Evolutionary conservation across 768 basidiomycete genomes (phyloP).

Genomic region (Auriscalpium microsporum): DNA sequence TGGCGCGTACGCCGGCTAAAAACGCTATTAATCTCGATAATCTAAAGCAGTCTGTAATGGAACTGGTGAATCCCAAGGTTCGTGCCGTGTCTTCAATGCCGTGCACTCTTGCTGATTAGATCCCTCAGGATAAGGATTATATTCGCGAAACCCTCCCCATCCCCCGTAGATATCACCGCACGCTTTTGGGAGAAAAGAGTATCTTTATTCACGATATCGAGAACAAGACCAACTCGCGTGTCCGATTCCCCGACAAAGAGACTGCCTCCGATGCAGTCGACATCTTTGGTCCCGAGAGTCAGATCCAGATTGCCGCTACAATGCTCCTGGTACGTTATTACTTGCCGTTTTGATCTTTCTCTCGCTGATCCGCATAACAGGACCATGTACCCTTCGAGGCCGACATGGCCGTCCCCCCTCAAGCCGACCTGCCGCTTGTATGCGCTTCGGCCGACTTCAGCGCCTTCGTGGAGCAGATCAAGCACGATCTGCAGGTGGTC

Average conservation of each 20-base stretch:
- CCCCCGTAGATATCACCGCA: slow-evolving; percentile 91
- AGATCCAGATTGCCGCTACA: slow-evolving; percentile 92
- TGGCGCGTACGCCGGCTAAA: slow-evolving; percentile 97
- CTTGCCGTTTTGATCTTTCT: not conserved
- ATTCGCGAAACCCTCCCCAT: slow-evolving; percentile 89
- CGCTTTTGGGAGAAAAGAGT: slow-evolving; percentile 88
- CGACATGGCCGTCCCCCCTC: slow-evolving; percentile 85
- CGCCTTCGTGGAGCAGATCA: slow-evolving; percentile 82
- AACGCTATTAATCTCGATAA: slow-evolving; percentile 93
- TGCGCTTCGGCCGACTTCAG: slow-evolving; percentile 75
- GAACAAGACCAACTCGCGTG: slow-evolving; percentile 87
- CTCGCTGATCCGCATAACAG: slow-evolving; percentile 32
- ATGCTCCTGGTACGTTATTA: slow-evolving; percentile 73
- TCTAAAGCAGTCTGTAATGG: slow-evolving; percentile 94
- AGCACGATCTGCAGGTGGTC: slow-evolving; percentile 89
- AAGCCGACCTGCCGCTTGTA: slow-evolving; percentile 67
- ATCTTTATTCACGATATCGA: slow-evolving; percentile 98
- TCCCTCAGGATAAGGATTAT: slow-evolving; percentile 85
- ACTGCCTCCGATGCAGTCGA: slow-evolving; percentile 89
- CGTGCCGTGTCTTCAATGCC: slow-evolving; percentile 12
- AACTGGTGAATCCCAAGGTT: slow-evolving; percentile 93
- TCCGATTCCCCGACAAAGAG: slow-evolving; percentile 91
- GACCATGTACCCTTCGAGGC: slow-evolving; percentile 97
- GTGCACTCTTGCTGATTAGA: slow-evolving; percentile 1
- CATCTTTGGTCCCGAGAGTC: slow-evolving; percentile 96